Evolutionary conservation across 495 filamentous ascomycete species (phyloP), one percentile per base, ranked within the genome.

Genomic region (Penicillium diatomitis): DNA sequence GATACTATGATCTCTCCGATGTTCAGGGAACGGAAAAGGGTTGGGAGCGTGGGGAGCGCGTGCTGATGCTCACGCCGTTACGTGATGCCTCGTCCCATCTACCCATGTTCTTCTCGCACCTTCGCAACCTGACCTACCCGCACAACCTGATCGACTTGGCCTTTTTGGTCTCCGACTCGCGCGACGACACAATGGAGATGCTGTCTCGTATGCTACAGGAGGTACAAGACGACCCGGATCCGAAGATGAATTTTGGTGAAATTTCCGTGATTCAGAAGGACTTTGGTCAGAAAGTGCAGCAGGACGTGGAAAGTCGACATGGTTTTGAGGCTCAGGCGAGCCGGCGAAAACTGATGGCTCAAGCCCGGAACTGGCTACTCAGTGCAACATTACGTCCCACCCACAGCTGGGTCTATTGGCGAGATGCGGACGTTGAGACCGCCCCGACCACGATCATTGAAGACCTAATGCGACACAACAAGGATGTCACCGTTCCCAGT

Each of bases 321-420:
- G 94, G 94, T 12, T 99, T 99, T 59, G 92, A 92, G 8, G 94
- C 94, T 4, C 94, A 99, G 67, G 94, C 94, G 7, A 85, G 81
- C 51, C 75, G 94, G 53, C 81, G 94, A 55, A 99, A 99, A 69
- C 75, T 90, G 56, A 99, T 99, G 94, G 94, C 94, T 3, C 89
- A 96, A 69, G 94, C 94, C 8, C 78, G 94, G 50, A 99, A 99
- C 71, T 99, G 94, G 94, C 67, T 99, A 42, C 68, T 99, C 50
- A 96, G 88, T 57, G 91, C 94, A 28, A 91, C 94, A 11, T 72
- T 99, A 36, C 80, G 92, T 41, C 94, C 94, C 4, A 91, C 90
- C 34, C 94, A 99, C 61, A 94, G 88, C 57, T 99, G 94, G 94
- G 94, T 99, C 29, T 99, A 99, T 60, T 99, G 94, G 94, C 79